Conservation (phyloP, 2,329 filamentous ascomycete species). For the Hypomyces rosellus region DNA sequence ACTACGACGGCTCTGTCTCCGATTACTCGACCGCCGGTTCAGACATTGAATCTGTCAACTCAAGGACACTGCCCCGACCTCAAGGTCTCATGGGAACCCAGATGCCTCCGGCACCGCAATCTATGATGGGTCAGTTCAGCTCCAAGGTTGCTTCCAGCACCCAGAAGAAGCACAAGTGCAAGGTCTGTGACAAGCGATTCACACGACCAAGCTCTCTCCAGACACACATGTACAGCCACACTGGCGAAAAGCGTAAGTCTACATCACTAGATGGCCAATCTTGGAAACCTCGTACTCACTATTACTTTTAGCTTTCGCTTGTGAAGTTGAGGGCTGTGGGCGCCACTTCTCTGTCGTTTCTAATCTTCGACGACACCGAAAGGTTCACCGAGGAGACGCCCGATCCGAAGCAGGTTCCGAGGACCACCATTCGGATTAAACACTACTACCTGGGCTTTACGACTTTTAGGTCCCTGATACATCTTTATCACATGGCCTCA, state of each 20-base stretch:
- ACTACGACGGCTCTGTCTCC: slow-evolving; percentile 82
- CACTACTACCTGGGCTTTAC: slow-evolving; percentile 1
- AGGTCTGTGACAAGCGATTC: slow-evolving; percentile 96
- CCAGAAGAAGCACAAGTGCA: slow-evolving; percentile 99
- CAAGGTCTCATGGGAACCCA: slow-evolving; percentile 55
- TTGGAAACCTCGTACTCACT: slow-evolving; percentile 4
- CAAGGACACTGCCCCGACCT: slow-evolving; percentile 77
- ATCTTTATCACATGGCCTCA: neutral
- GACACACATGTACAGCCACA: slow-evolving; percentile 98
- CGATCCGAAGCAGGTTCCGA: slow-evolving; percentile 58
- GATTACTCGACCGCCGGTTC: slow-evolving; percentile 89
- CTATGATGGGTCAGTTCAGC: slow-evolving; percentile 98
- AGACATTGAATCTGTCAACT: slow-evolving; percentile 74
- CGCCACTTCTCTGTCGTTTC: slow-evolving; percentile 96
- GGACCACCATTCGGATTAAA: slow-evolving; percentile 54
- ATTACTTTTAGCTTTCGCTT: slow-evolving; percentile 66
- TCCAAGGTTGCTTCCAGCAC: slow-evolving; percentile 93
- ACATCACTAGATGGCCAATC: neutral
- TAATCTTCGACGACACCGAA: slow-evolving; percentile 87
- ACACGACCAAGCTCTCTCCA: slow-evolving; percentile 90
- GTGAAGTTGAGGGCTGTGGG: slow-evolving; percentile 90
- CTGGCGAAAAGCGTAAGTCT: slow-evolving; percentile 90
- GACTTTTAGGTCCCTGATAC: too few relatives aligned
- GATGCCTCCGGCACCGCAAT: slow-evolving; percentile 77
- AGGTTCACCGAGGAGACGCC: slow-evolving; percentile 75